Base-by-base conservation (phyloP, 306 rosid genomes). In the Clitoria ternatea region DNA sequence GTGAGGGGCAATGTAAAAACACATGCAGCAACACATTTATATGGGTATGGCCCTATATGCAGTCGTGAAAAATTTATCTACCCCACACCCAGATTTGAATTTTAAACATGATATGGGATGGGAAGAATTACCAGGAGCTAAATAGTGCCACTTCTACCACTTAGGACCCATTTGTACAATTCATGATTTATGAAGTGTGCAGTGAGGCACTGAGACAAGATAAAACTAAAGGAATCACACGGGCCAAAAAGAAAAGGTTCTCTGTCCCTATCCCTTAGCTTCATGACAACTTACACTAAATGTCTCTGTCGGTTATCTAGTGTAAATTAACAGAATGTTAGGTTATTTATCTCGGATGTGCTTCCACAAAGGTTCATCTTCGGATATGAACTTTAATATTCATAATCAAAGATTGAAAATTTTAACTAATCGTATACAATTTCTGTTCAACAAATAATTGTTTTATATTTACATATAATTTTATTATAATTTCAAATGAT, bases 201-300 rank as follows among this genome's bases (percentile, higher is more conserved):
- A 64, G 56, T 40, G 66, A 40, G 68, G 7, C 48, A 55, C n/a
- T 22, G 26, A 22, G 49, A 68, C 50, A 50, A 20, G 24, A 69
- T 30, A 69, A 23, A 39, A 40, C 27, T 40, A 22, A 39, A 43
- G 19, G 68, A 55, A 43, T 42, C 44, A 27, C 42, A 17, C 10
- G 10, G 18, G n/a, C 0, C 6, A 5, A 29, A 73, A 37, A 50
- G 6, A 60, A 52, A 62, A 37, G 30, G 36, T 23, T 45, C 49
- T 35, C 24, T 63, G 77, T 80, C 59, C 76, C 32, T 32, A 3
- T 67, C 15, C 26, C 24, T 43, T 66, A 66, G 73, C 64, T 50
- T 36, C 6, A 66, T 54, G 82, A 66, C 85, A 81, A 81, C 2
- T 7, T 17, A 45, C 27, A 72, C 49, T 76, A n/a, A 81, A 72